Evolutionary conservation across 257 asterid species (phyloP), one percentile per base, ranked within the genome.

Genomic region (Solanum virginianum): DNA sequence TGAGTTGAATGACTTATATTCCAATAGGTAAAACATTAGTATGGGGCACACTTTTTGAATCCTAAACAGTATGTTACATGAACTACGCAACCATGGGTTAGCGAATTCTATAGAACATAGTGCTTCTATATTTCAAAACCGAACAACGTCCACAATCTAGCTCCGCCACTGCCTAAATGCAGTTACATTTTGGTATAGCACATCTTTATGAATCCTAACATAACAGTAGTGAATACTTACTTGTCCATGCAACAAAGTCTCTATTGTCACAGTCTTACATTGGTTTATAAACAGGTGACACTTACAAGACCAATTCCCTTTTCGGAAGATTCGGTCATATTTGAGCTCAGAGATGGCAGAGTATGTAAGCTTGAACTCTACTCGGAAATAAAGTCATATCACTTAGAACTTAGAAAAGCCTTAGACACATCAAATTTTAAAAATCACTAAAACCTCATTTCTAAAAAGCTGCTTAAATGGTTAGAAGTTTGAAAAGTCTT

Each of bases 341-440:
- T 95, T 68, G 96, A 95, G 92, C 88, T 95, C 85, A 89, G 88
- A 84, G 99, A 95, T 86, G 97, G 98, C 65, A 86, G 98, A 84
- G 99, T 95, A 91, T 93, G 98, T 87, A 39, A 85, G 26, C 63
- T 59, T 41, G 55, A 68, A 47, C 84, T 66, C 60, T 22, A 39
- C 63, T 69, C 6, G 43, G 5, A 9, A 63, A 7, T 68, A 68
- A 68, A 36, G 49, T 8, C 49, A 29, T 29, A 32, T 32, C 6
- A 66, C 22, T 66, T 14, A 12, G 20, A 43, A 47, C 51, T 47
- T 47, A 47, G 51, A 66, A 63, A 66, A 66, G 47, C 75, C 12
- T 68, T 14, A 1, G 24, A 14, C 2, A 29, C 17, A 7, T 12
- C 75, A 66, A 66, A 32, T 14, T 26, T 66, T 13, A 32, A 66